Evolutionary conservation across 345 rosid genomes (phyloP).

Genomic region (Trapa incisa): DNA sequence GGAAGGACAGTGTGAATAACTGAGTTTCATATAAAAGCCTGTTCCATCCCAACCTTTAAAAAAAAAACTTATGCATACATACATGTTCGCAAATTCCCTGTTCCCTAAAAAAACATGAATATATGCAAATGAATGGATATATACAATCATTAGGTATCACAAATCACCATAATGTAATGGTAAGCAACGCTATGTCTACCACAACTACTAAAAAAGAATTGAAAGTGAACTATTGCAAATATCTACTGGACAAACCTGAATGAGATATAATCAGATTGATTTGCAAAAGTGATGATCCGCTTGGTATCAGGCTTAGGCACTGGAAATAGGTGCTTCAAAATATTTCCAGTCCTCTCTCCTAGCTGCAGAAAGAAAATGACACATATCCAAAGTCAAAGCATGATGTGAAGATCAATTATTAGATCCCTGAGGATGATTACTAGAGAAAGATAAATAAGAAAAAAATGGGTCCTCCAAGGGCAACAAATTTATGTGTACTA

Average conservation of each 20-base stretch:
- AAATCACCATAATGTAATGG: background rate
- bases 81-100: background rate
- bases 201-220: background rate
- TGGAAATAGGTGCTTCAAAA: constrained; percentile 86
- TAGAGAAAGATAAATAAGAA: background rate
- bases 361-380: constrained; percentile 22
- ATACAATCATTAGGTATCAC: background rate
- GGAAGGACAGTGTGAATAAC: background rate
- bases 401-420: background rate
- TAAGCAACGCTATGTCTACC: background rate
- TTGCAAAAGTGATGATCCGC: constrained; percentile 75
- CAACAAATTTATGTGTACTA: background rate
- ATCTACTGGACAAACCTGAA: constrained; percentile 52
- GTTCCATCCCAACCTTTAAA: background rate
- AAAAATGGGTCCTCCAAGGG: background rate
- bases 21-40: background rate
- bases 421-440: background rate
- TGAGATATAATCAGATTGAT: constrained; percentile 64
- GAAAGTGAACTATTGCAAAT: background rate
- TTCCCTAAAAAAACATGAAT: background rate
- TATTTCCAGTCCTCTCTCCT: constrained; percentile 64
- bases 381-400: background rate
- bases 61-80: background rate
- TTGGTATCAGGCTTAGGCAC: constrained; percentile 68
- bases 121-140: too few species aligned